Conservation (phyloP, 768 basidiomycete species). For the Russula virescens region DNA sequence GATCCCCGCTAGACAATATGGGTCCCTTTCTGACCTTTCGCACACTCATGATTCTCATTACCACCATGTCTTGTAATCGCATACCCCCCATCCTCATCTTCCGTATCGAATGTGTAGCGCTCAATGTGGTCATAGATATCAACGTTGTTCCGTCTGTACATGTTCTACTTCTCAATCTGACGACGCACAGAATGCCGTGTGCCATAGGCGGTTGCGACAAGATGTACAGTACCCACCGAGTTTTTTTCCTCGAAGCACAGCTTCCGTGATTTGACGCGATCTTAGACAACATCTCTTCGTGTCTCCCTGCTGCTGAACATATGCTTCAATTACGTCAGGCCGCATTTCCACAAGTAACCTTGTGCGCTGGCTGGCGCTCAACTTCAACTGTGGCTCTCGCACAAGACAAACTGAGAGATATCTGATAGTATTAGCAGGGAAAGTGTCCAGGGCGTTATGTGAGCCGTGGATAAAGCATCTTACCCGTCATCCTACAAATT, state of each 20-base stretch:
- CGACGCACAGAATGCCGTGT: neutral
- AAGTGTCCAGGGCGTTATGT: neutral
- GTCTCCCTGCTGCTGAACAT: too few relatives aligned
- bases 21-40: neutral
- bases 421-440: neutral
- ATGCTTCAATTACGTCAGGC: too few relatives aligned
- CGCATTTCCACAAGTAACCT: too few relatives aligned
- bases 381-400: too few relatives aligned
- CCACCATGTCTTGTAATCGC: slow-evolving; percentile 5
- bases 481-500: neutral
- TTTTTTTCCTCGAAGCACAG: neutral
- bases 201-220: too few relatives aligned
- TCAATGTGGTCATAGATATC: neutral
- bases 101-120: neutral
- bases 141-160: too few relatives aligned
- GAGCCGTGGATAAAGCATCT: neutral
- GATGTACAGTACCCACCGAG: too few relatives aligned
- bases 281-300: too few relatives aligned
- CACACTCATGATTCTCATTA: neutral
- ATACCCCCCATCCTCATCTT: neutral
- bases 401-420: neutral
- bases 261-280: neutral
- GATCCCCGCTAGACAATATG: neutral
- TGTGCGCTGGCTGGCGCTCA: too few relatives aligned
- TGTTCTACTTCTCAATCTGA: neutral